phyloP scores from a whole-genome alignment of 176 grass and related monocot genomes.

The Carex parvula region DNA sequence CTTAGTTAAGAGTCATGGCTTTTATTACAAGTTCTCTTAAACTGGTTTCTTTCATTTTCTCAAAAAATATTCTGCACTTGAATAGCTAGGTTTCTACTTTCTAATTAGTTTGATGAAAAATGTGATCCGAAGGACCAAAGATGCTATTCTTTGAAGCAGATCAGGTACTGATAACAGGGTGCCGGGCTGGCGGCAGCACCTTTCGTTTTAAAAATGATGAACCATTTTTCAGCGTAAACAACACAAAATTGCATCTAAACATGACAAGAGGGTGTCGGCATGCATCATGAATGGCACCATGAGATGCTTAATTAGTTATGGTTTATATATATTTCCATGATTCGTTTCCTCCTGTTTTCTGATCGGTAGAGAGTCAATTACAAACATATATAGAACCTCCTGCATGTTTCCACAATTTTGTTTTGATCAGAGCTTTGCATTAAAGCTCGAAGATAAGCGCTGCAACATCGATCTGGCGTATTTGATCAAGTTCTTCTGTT shows the following conservation, averaged over 20 bases:
- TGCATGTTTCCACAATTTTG: too few relatives aligned
- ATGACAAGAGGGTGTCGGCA: too few relatives aligned
- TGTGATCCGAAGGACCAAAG: neutral
- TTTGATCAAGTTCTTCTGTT: too few relatives aligned
- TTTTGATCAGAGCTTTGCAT: too few relatives aligned
- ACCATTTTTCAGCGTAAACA: neutral
- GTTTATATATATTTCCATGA: too few relatives aligned
- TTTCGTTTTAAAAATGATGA: neutral
- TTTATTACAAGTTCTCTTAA: neutral
- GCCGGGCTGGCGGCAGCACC: too few relatives aligned
- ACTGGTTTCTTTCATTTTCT: neutral
- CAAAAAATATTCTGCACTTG: neutral
- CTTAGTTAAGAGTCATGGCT: neutral
- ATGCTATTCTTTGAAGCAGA: neutral
- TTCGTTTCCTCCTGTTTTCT: neutral
- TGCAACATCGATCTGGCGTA: too few relatives aligned
- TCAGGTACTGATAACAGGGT: neutral
- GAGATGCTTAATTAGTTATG: too few relatives aligned
- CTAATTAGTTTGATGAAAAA: neutral
- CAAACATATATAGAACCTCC: too few relatives aligned
- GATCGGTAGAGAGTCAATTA: neutral
- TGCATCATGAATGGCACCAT: too few relatives aligned
- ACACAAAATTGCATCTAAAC: too few relatives aligned
- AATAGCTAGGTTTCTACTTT: neutral
- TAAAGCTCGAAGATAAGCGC: too few relatives aligned